phyloP scores from a whole-genome alignment of 2,329 filamentous ascomycete genomes.

The Pseudophaeomoniella oleicola region DNA sequence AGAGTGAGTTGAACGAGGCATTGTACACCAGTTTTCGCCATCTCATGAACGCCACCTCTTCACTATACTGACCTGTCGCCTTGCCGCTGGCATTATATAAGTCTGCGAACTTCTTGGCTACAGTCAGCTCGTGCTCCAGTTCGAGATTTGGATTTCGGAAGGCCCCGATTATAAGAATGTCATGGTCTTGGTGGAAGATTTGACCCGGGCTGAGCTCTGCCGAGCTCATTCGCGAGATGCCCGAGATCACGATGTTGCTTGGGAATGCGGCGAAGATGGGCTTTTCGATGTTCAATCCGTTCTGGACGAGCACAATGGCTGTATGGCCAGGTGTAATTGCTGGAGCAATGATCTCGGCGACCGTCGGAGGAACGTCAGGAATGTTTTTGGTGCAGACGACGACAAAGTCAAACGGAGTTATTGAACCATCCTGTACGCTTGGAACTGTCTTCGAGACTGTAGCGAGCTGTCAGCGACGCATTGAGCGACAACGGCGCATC shows the following conservation, averaged over 20 bases:
- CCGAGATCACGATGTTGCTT: conserved; percentile 36
- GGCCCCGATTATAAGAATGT: conserved; percentile 35
- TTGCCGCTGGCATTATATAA: conserved; percentile 34
- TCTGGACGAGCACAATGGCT: conserved; percentile 43
- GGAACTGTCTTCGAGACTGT: conserved; percentile 35
- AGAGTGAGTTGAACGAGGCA: conserved; percentile 38
- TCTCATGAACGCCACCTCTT: conserved; percentile 14
- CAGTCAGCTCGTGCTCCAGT: conserved; percentile 7
- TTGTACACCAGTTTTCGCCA: conserved; percentile 33
- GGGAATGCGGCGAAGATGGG: conserved; percentile 37
- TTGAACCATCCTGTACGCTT: conserved; percentile 16
- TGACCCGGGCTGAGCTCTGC: conserved; percentile 31
- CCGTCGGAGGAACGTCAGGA: conserved; percentile 35
- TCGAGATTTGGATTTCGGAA: conserved; percentile 7
- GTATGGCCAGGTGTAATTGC: conserved; percentile 38
- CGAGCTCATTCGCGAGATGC: conserved; percentile 38
- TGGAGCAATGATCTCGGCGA: conserved; percentile 34
- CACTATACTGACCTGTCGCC: conserved; percentile 25
- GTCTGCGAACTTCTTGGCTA: conserved; percentile 28
- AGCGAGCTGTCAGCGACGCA: too few species aligned
- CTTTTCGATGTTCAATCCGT: conserved; percentile 49
- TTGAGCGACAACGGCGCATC: too few species aligned
- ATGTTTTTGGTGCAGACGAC: conserved; percentile 45
- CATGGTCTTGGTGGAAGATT: conserved; percentile 39
- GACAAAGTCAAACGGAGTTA: conserved; percentile 37